These are phyloP conservation scores for Mycosarcoma mackinlayi DNA, from an alignment of 1,284 basidiomycete genomes.

Conservation along the genomic window DNA sequence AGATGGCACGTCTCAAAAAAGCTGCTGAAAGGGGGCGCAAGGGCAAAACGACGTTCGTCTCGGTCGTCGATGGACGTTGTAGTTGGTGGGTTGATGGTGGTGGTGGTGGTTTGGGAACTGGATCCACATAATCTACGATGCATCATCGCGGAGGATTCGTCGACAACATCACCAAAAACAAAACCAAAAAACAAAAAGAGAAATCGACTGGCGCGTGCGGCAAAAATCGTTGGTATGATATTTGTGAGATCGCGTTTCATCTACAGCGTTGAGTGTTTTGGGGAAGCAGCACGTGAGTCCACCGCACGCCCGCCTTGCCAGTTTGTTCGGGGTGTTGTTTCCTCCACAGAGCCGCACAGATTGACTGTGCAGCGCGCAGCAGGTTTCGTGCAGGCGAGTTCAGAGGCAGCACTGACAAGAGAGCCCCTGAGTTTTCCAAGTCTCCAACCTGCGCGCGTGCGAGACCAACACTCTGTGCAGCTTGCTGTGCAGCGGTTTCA, in stretches of 20 bases:
- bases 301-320: no score
- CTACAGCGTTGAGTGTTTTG: no score
- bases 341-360: no score
- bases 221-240: neutral
- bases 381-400: no score
- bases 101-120: no score
- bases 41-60: no score
- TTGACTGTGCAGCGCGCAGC: conserved; percentile 4
- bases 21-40: no score
- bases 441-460: neutral
- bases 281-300: conserved; percentile 30
- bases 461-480: conserved; percentile 29
- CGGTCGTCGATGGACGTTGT: no score
- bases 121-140: neutral
- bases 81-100: neutral
- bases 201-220: conserved; percentile 3
- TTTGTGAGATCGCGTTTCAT: neutral
- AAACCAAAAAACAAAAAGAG: neutral
- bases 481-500: conserved; percentile 1
- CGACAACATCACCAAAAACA: neutral
- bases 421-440: conserved; percentile 28
- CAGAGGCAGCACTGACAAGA: neutral
- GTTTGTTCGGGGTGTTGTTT: neutral
- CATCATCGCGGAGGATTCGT: neutral
- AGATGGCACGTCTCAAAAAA: no score